phyloP scores from a whole-genome alignment of 2,329 filamentous ascomycete genomes.

The Penicillium sp. region DNA sequence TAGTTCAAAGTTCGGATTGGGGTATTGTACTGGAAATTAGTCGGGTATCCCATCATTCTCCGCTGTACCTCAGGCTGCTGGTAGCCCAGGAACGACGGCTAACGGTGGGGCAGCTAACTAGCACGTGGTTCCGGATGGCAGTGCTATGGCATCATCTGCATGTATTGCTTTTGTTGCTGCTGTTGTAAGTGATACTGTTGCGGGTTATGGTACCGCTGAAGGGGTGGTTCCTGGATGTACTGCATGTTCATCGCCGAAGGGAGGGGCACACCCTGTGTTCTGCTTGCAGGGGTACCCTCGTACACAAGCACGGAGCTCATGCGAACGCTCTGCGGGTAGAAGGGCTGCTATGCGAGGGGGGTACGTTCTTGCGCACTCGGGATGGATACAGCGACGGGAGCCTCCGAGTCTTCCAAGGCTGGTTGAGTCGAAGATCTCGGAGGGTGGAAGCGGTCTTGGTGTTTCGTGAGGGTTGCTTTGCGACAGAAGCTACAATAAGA shows the following conservation, averaged over 20 bases:
- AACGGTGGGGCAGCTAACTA: slow-evolving; percentile 38
- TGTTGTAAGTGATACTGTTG: slow-evolving; percentile 38
- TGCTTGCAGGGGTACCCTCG: slow-evolving; percentile 34
- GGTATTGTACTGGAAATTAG: slow-evolving; percentile 40
- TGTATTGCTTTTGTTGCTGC: slow-evolving; percentile 34
- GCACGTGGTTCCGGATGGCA: slow-evolving; percentile 36
- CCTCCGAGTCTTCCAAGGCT: slow-evolving; percentile 45
- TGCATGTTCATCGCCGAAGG: slow-evolving; percentile 35
- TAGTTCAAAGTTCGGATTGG: slow-evolving; percentile 41
- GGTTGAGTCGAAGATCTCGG: slow-evolving; percentile 39
- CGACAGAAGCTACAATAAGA: slow-evolving; percentile 41
- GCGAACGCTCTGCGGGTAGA: slow-evolving; percentile 39
- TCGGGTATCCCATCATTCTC: slow-evolving; percentile 40
- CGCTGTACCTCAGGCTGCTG: slow-evolving; percentile 37
- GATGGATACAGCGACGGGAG: slow-evolving; percentile 34
- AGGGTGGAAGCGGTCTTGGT: slow-evolving; percentile 45
- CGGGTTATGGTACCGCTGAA: slow-evolving; percentile 26
- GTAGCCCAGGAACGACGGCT: slow-evolving; percentile 32
- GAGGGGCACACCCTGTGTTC: slow-evolving; percentile 37
- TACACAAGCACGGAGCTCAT: slow-evolving; percentile 38
- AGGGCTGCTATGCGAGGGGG: slow-evolving; percentile 42
- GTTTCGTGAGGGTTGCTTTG: slow-evolving; percentile 48
- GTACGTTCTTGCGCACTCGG: slow-evolving; percentile 42
- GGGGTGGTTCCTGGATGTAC: slow-evolving; percentile 14
- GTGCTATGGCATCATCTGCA: slow-evolving; percentile 39